Conservation (phyloP, 306 rosid genomes). For the Sesbania bispinosa region DNA sequence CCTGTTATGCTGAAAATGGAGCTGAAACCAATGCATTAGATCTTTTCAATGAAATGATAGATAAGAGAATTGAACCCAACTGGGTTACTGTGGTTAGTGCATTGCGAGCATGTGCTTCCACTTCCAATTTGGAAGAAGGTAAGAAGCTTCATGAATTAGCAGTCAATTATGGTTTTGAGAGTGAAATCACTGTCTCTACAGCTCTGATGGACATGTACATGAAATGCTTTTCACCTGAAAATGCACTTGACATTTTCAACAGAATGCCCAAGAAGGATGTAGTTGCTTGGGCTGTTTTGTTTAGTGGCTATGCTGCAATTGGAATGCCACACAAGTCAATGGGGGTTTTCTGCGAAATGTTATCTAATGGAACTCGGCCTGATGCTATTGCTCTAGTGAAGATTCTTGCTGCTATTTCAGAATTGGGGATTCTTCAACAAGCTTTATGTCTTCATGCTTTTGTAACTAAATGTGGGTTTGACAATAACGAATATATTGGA, state of each 20-base stretch:
- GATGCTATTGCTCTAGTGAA: slow-evolving; percentile 75
- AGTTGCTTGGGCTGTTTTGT: slow-evolving; percentile 70
- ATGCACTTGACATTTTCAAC: slow-evolving; percentile 50
- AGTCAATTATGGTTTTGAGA: slow-evolving; percentile 43
- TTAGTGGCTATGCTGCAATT: slow-evolving; percentile 59
- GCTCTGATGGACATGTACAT: slow-evolving; percentile 70
- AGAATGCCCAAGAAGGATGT: slow-evolving; percentile 74
- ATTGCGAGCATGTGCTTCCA: slow-evolving; percentile 60
- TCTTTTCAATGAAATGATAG: slow-evolving; percentile 60
- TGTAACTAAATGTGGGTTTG: slow-evolving; percentile 40
- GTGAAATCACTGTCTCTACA: slow-evolving; percentile 55
- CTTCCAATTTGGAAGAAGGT: slow-evolving; percentile 58
- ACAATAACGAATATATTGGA: slow-evolving; percentile 46
- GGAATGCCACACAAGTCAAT: slow-evolving; percentile 67
- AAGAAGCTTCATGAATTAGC: slow-evolving; percentile 57
- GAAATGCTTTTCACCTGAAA: slow-evolving; percentile 63
- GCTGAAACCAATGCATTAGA: slow-evolving; percentile 44
- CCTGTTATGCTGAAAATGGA: slow-evolving; percentile 67
- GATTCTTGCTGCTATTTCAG: slow-evolving; percentile 65
- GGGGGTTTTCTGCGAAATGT: slow-evolving; percentile 51
- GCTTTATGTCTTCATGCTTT: slow-evolving; percentile 63
- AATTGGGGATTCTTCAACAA: slow-evolving; percentile 62
- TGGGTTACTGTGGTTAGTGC: slow-evolving; percentile 57
- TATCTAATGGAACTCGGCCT: slow-evolving; percentile 43
- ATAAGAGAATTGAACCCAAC: slow-evolving; percentile 49